Conservation (phyloP, 352 stramenopile species). For the Globisporangium okanoganense region DNA sequence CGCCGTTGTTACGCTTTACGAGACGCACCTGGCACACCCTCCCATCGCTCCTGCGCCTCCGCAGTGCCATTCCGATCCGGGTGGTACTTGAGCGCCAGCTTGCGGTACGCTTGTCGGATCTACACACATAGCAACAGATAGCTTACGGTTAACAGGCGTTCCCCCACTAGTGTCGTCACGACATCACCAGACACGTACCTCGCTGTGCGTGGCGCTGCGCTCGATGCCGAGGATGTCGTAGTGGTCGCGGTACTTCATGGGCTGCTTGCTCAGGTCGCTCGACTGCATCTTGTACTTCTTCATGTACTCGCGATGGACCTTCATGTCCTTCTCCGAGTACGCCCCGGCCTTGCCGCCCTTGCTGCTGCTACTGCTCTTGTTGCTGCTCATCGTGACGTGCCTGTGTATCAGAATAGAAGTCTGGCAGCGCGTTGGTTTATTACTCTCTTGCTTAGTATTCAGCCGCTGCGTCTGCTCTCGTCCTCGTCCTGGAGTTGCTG, state of each 20-base stretch:
- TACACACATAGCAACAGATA: constrained; percentile 17
- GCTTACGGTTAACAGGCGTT: not conserved
- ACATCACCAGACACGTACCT: constrained; percentile 30
- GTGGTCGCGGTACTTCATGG: constrained; percentile 74
- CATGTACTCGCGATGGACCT: constrained; percentile 85
- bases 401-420: no score
- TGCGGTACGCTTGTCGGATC: constrained; percentile 93
- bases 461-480: not conserved
- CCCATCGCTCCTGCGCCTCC: constrained; percentile 66
- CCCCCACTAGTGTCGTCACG: not conserved
- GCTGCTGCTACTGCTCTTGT: constrained; percentile 6
- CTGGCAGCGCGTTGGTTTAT: no score
- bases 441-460: no score
- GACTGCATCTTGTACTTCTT: constrained; percentile 86
- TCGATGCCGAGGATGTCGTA: constrained; percentile 66
- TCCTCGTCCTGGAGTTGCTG: not conserved
- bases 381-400: constrained; percentile 9
- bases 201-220: constrained; percentile 58
- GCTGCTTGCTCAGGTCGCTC: constrained; percentile 48
- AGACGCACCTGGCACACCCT: constrained; percentile 50
- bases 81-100: constrained; percentile 83
- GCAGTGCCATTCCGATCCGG: constrained; percentile 90
- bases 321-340: constrained; percentile 72
- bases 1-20: no score
- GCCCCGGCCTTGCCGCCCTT: constrained; percentile 19